These are phyloP conservation scores for Iodosphaeria phyllophila DNA, from an alignment of 2,329 filamentous ascomycete genomes.

Conservation along the genomic window DNA sequence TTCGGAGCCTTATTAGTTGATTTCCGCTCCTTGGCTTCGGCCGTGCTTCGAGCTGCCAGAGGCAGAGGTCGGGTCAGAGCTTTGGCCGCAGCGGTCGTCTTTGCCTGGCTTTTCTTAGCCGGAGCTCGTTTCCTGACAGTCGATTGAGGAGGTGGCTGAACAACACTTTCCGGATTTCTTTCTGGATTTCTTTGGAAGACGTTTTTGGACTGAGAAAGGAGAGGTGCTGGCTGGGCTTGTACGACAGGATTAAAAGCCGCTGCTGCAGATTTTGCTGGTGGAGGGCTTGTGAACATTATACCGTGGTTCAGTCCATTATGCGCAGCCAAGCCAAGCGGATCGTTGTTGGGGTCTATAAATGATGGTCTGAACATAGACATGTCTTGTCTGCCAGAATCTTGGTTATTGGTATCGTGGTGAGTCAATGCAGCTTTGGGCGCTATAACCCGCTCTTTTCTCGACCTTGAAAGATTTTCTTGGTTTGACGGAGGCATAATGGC, in stretches of 20 bases:
- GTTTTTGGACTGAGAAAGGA: constrained; percentile 10
- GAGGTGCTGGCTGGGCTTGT: constrained; percentile 10
- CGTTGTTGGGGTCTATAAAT: constrained; percentile 25
- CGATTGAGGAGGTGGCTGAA: too few relatives aligned
- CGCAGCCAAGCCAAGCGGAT: constrained; percentile 29
- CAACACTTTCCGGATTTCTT: too few relatives aligned
- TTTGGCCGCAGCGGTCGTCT: too few relatives aligned
- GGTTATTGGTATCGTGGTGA: constrained; percentile 18
- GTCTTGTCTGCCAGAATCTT: too few relatives aligned
- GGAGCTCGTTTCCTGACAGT: too few relatives aligned
- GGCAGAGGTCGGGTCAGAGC: constrained; percentile 3
- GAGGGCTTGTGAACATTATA: constrained; percentile 34
- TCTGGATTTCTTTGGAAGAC: too few relatives aligned
- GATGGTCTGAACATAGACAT: constrained; percentile 19
- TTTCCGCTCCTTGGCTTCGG: constrained; percentile 30
- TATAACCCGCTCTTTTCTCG: constrained; percentile 24
- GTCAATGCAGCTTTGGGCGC: constrained; percentile 30
- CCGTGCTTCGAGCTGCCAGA: constrained; percentile 29
- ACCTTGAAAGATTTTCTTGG: constrained; percentile 17
- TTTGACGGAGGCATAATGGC: constrained; percentile 15
- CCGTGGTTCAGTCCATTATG: constrained; percentile 35
- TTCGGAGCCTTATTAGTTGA: constrained; percentile 16
- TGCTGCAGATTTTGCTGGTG: constrained; percentile 25
- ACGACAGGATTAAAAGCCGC: constrained; percentile 15
- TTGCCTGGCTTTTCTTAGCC: too few relatives aligned